These are phyloP conservation scores for Recurvomyces mirabilis DNA, from an alignment of 495 filamentous ascomycete species.

Conservation along the genomic window DNA sequence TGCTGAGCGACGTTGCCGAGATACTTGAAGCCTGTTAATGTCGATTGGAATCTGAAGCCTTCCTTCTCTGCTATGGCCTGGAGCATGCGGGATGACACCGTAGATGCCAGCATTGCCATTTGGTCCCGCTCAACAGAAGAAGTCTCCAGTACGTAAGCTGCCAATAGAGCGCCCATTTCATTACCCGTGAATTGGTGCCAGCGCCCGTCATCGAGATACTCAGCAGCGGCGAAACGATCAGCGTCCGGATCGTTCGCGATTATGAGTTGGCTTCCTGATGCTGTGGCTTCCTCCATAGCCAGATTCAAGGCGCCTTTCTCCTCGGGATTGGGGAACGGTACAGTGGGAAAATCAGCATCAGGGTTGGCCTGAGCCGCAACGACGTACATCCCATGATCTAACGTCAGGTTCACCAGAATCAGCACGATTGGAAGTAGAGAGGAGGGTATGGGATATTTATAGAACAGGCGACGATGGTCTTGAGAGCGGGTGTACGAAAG, in stretches of 20 bases:
- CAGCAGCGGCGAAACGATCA: conserved; percentile 57
- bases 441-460: too few species aligned
- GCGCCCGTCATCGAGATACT: conserved; percentile 40
- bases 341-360: conserved; percentile 59
- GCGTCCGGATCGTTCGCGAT: conserved; percentile 64
- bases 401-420: neutral
- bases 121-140: conserved; percentile 25
- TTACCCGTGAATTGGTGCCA: conserved; percentile 62
- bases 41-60: conserved; percentile 50
- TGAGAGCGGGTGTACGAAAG: too few species aligned
- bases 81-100: conserved; percentile 59
- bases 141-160: conserved; percentile 44
- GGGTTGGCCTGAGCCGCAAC: conserved; percentile 39
- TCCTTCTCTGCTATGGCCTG: conserved; percentile 44
- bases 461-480: too few species aligned
- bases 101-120: conserved; percentile 47
- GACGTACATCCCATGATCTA: conserved; percentile 23
- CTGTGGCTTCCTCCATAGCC: conserved; percentile 45
- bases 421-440: too few species aligned
- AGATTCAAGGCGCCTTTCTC: conserved; percentile 59
- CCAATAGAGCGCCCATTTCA: conserved; percentile 54
- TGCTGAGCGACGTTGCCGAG: conserved; percentile 37
- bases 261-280: conserved; percentile 39
- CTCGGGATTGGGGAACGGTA: conserved; percentile 62
- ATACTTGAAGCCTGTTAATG: conserved; percentile 70